A percentile compares a stretch with the other conserved stretches of the same genome.
phyloP scores from a whole-genome alignment of 2,329 filamentous ascomycete genomes.

The Gremmenia infestans region DNA sequence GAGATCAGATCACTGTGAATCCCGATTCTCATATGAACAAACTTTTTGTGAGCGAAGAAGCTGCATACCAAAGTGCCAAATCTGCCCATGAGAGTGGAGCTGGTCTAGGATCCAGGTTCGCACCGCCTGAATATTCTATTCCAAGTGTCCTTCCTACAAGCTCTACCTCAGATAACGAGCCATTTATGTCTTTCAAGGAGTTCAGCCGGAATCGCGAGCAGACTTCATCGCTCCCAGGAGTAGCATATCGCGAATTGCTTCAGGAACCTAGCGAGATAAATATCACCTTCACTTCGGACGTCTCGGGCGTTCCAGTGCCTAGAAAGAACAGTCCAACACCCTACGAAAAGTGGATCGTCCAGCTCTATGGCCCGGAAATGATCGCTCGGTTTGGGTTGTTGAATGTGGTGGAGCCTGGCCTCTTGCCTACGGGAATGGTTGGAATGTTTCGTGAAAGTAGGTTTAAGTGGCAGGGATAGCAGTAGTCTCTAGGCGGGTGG shows the following conservation, averaged over 20 bases:
- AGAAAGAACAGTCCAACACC: background rate
- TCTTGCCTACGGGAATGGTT: constrained; percentile 38
- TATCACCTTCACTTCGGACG: constrained; percentile 11
- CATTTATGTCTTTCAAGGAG: constrained; percentile 38
- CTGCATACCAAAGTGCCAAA: constrained; percentile 33
- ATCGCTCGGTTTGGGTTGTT: constrained; percentile 36
- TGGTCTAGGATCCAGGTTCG: no score
- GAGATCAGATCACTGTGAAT: constrained; percentile 22
- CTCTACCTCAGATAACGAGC: constrained; percentile 4
- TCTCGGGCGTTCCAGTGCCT: background rate
- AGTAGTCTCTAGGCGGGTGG: no score
- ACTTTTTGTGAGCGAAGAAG: constrained; percentile 31
- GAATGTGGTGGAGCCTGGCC: constrained; percentile 35
- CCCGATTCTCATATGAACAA: constrained; percentile 25
- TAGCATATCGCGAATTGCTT: constrained; percentile 30
- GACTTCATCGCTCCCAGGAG: constrained; percentile 17
- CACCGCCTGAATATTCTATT: no score
- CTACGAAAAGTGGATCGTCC: constrained; percentile 31
- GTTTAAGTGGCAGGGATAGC: constrained; percentile 35
- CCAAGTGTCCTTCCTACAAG: constrained; percentile 8
- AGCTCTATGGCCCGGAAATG: constrained; percentile 37
- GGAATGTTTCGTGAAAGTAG: constrained; percentile 34
- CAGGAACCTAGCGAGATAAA: constrained; percentile 23
- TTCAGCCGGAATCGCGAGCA: constrained; percentile 34
- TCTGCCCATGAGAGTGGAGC: constrained; percentile 28